Base-by-base conservation (phyloP, 2,329 filamentous ascomycete species). In the Phoma sp. region DNA sequence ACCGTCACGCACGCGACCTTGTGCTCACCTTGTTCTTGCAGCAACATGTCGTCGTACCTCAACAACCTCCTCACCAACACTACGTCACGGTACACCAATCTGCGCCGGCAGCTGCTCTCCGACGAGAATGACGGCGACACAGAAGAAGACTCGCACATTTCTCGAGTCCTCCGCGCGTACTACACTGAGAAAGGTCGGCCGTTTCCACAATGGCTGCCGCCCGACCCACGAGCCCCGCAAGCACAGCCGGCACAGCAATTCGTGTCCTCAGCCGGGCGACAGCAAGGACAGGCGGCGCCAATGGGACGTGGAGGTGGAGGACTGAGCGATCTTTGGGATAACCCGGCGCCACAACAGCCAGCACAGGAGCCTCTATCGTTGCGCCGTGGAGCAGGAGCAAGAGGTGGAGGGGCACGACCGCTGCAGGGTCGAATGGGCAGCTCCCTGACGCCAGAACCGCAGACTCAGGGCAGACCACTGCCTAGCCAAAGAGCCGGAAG, bases 81-180 rank as follows among this genome's bases (percentile, higher is more conserved):
- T 62, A 85, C 77, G 71, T 80, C 83, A 39, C 80, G 82, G 48
- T 85, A 86, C 75, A 85, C 80, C 72, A 81, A 81, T 40, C 77
- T 87, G 50, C 83, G 84, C 35, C 82, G 78, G 55, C 88, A 88
- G 58, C 86, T 91, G 58, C 86, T 93, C 61, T 85, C 90, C 32
- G 77, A 77, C 72, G 81, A 82, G 70, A 76, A 76, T 52, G 81
- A 83, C 71, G 81, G 81, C 68, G 80, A 83, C 71, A 82, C 80
- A 48, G 80, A 96, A 77, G 93, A 98, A 79, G 92, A 96, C 79
- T 96, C 92, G 2, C 92, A 98, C 80, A 90, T 98, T 70, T 96
- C 91, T 77, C 91, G 95, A 68, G 92, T 96, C 32, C 86, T 99
- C 24, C 90, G 95, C 68, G 89, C 87, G 67, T 96, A 98, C 83